A percentile compares a stretch with the other conserved stretches of the same genome.
Conservation (phyloP, 2,329 filamentous ascomycete genomes). For the Rugonectria rugulosa region DNA sequence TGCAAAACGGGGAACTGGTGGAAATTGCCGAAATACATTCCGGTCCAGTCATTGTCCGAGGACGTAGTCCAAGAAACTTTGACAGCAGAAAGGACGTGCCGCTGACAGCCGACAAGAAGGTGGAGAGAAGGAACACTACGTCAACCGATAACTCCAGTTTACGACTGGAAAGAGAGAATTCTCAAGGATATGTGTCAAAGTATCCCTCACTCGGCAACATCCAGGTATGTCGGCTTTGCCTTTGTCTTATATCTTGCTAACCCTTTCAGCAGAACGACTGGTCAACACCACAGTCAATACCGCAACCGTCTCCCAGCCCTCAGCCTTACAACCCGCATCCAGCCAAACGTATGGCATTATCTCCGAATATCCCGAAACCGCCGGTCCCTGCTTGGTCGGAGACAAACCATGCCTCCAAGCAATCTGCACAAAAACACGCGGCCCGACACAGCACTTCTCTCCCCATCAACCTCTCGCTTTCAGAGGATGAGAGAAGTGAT, state of each 20-base stretch:
- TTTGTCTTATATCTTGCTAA: conserved; percentile 17
- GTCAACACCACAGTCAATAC: conserved; percentile 49
- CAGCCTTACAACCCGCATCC: conserved; percentile 52
- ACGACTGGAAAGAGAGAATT: conserved; percentile 45
- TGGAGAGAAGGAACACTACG: conserved; percentile 54
- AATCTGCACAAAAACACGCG: conserved; percentile 24
- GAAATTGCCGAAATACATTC: conserved; percentile 87
- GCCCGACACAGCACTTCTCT: conserved; percentile 42
- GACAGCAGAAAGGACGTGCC: conserved; percentile 88
- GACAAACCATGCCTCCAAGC: conserved; percentile 35
- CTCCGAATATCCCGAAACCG: conserved; percentile 58
- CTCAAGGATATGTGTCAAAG: conserved; percentile 39
- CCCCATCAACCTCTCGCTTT: conserved; percentile 63
- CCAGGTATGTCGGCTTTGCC: conserved; percentile 41
- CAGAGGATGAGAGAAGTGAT: conserved; percentile 67
- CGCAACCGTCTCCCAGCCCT: conserved; percentile 41
- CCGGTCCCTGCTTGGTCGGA: conserved; percentile 63
- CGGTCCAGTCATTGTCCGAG: conserved; percentile 93
- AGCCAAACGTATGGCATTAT: conserved; percentile 61
- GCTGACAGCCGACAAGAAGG: conserved; percentile 64
- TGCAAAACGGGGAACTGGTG: conserved; percentile 71
- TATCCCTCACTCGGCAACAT: conserved; percentile 45
- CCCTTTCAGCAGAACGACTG: conserved; percentile 53
- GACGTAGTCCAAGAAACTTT: conserved; percentile 92
- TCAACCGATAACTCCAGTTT: conserved; percentile 43